Percentiles rank a stretch among this genome's conserved stretches.
These are phyloP conservation scores for Dactylellina parvicollis DNA, from an alignment of 2,329 filamentous ascomycete species.

Conservation along the genomic window DNA sequence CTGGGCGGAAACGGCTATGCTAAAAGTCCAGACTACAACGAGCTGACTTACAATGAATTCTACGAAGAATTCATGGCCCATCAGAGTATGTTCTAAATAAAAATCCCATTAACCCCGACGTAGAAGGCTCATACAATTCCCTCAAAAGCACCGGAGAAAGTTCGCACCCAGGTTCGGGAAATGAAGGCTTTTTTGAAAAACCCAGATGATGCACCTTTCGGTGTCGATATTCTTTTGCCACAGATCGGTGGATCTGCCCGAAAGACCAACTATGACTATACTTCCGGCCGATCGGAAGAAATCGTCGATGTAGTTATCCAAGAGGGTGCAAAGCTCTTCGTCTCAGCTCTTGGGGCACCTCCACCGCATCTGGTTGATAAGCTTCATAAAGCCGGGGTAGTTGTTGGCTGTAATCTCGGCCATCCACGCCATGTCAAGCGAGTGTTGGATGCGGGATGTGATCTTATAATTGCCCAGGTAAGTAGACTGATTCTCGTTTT, in stretches of 20 bases:
- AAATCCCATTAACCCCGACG: slow-evolving; percentile 82
- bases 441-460: slow-evolving; percentile 83
- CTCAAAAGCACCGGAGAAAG: slow-evolving; percentile 32
- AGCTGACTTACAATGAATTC: slow-evolving; percentile 26
- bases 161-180: slow-evolving; percentile 83
- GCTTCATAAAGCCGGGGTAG: slow-evolving; percentile 79
- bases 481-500: slow-evolving; percentile 62
- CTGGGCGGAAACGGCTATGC: slow-evolving; percentile 45
- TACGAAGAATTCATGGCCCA: slow-evolving; percentile 46
- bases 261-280: slow-evolving; percentile 96
- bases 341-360: slow-evolving; percentile 87
- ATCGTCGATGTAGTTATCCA: slow-evolving; percentile 86
- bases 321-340: slow-evolving; percentile 84
- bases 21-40: slow-evolving; percentile 39
- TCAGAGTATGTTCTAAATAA: slow-evolving; percentile 59
- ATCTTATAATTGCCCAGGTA: slow-evolving; percentile 90
- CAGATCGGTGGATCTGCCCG: slow-evolving; percentile 85
- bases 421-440: slow-evolving; percentile 90
- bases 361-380: slow-evolving; percentile 76
- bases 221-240: slow-evolving; percentile 88
- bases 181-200: slow-evolving; percentile 69
- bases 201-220: slow-evolving; percentile 69
- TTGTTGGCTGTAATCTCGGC: slow-evolving; percentile 98
- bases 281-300: slow-evolving; percentile 86
- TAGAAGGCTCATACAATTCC: slow-evolving; percentile 74